Evolutionary conservation across 179 eudicot species (phyloP).

Genomic region (Corrigiola litoralis): DNA sequence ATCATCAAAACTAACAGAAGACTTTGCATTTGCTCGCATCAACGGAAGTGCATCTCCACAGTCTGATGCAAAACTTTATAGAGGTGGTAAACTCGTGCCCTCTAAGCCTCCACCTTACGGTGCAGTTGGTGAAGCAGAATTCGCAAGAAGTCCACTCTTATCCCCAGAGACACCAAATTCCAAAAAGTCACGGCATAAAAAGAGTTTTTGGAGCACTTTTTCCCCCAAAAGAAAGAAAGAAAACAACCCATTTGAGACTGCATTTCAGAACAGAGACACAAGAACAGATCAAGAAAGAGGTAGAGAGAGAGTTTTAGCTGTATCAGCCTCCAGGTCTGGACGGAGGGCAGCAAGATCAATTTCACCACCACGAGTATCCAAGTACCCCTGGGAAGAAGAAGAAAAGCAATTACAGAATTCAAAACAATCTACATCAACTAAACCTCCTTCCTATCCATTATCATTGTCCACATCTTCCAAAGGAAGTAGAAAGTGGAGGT

Average conservation of each 20-base stretch:
- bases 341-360: conserved; percentile 44
- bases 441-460: conserved; percentile 9
- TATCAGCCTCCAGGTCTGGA: conserved; percentile 15
- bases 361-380: conserved; percentile 43
- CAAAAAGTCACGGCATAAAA: conserved; percentile 8
- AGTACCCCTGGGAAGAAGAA: conserved; percentile 40
- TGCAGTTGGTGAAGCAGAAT: not conserved
- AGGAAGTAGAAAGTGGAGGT: conserved; percentile 50
- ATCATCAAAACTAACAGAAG: conserved; percentile 10
- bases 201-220: conserved; percentile 24
- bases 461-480: conserved; percentile 19
- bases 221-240: conserved; percentile 31
- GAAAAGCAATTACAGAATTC: conserved; percentile 1
- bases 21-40: conserved; percentile 25
- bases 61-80: conserved; percentile 30
- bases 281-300: conserved; percentile 26
- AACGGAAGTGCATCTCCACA: not conserved
- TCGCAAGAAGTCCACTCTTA: conserved; percentile 16
- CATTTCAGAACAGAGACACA: not conserved
- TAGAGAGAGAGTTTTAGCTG: conserved; percentile 14
- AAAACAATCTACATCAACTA: conserved; percentile 5
- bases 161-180: conserved; percentile 18
- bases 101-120: conserved; percentile 6
- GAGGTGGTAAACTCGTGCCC: conserved; percentile 32
- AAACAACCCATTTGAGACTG: not conserved